Conservation (phyloP, 1,284 basidiomycete genomes). For the Moniliophthora roreri region DNA sequence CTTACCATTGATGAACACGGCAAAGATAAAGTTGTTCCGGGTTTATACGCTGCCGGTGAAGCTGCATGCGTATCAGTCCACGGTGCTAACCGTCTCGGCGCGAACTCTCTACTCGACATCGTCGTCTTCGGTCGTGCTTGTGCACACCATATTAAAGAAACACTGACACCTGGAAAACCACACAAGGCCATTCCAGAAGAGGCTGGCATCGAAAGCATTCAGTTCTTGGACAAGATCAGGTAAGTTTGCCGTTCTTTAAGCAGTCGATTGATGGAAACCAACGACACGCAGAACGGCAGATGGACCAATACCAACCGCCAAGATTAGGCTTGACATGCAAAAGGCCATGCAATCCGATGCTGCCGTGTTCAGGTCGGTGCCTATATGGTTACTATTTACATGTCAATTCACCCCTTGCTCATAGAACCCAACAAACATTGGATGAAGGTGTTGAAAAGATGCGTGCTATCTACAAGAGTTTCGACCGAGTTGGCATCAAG, state of each 20-base stretch:
- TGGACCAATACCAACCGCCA: conserved; percentile 85
- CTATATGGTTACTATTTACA: neutral
- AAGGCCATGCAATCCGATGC: conserved; percentile 98
- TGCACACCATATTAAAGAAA: conserved; percentile 97
- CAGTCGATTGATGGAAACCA: neutral
- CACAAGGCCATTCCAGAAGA: conserved; percentile 90
- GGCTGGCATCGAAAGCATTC: conserved; percentile 85
- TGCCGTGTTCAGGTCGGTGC: conserved; percentile 80
- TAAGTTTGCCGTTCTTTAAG: conserved; percentile 22
- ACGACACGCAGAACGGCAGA: conserved; percentile 56
- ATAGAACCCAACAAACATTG: conserved; percentile 85
- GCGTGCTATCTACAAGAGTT: conserved; percentile 84
- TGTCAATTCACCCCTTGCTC: conserved; percentile 17
- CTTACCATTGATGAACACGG: conserved; percentile 85
- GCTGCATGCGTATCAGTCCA: conserved; percentile 99
- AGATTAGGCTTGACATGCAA: conserved; percentile 95
- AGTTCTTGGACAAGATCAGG: conserved; percentile 90
- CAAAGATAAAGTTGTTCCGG: conserved; percentile 94
- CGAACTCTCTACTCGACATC: conserved; percentile 98
- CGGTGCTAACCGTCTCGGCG: conserved; percentile 98
- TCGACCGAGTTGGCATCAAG: conserved; percentile 91
- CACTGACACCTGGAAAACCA: conserved; percentile 84
- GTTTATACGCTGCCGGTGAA: conserved; percentile 98
- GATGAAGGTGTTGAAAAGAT: conserved; percentile 94
- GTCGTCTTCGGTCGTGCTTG: conserved; percentile 99